These are phyloP conservation scores for Naganishia albida DNA, from an alignment of 1,284 basidiomycete genomes.

Conservation along the genomic window DNA sequence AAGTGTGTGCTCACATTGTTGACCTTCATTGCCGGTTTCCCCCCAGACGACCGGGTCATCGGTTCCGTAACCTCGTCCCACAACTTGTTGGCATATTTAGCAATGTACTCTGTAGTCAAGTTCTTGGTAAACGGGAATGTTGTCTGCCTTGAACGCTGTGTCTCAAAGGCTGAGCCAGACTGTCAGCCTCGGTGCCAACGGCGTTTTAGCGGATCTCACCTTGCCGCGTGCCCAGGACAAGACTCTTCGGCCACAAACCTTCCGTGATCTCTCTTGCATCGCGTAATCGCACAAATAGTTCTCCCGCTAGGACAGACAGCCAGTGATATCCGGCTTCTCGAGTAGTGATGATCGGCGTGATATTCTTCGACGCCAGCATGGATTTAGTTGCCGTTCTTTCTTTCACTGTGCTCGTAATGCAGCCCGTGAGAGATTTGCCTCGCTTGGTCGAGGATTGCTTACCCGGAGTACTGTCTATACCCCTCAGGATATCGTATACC, in stretches of 20 bases:
- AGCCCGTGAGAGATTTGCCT: not conserved
- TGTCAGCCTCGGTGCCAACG: constrained; percentile 18
- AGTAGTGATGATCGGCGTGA: constrained; percentile 72
- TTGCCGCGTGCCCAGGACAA: constrained; percentile 75
- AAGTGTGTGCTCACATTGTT: constrained; percentile 57
- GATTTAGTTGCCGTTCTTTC: constrained; percentile 81
- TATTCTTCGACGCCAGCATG: constrained; percentile 91
- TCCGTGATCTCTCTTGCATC: constrained; percentile 74
- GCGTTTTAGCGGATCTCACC: constrained; percentile 54
- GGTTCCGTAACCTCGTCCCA: constrained; percentile 79
- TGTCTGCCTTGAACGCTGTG: constrained; percentile 72
- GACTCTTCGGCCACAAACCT: constrained; percentile 87
- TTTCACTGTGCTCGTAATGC: constrained; percentile 63
- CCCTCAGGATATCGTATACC: constrained; percentile 81
- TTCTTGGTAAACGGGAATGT: constrained; percentile 76
- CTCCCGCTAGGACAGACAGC: constrained; percentile 86
- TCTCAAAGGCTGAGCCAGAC: constrained; percentile 62
- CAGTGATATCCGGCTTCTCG: constrained; percentile 78
- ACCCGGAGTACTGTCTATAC: constrained; percentile 90
- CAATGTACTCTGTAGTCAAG: constrained; percentile 74
- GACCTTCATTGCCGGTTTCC: constrained; percentile 61
- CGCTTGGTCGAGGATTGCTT: constrained; percentile 36
- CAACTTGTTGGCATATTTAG: constrained; percentile 74
- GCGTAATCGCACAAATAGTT: constrained; percentile 77
- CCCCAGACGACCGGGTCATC: constrained; percentile 43